A percentile compares a stretch with the other conserved stretches of the same genome.
Conservation (phyloP, 345 rosid species). For the Fremontodendron californicum region DNA sequence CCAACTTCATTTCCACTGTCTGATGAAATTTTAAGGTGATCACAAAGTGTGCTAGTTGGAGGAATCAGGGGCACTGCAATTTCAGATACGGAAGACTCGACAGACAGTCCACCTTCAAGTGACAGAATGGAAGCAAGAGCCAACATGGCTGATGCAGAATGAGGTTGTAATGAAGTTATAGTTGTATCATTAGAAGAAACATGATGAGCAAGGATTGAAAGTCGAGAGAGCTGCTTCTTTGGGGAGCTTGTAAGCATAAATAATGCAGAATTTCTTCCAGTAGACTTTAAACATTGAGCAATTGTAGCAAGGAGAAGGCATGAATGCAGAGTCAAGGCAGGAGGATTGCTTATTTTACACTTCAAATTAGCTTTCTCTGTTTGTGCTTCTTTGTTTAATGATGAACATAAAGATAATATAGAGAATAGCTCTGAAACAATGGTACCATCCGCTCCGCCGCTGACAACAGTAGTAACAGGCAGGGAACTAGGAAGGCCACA, state of each 20-base stretch:
- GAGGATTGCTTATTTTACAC: conserved; percentile 55
- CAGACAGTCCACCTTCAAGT: conserved; percentile 77
- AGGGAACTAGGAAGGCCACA: conserved; percentile 92
- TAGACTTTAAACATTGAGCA: conserved; percentile 82
- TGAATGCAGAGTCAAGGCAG: conserved; percentile 51
- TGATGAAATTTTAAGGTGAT: conserved; percentile 55
- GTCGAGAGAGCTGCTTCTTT: conserved; percentile 77
- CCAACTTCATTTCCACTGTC: conserved; percentile 36
- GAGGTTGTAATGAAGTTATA: conserved; percentile 52
- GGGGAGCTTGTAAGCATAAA: conserved; percentile 86
- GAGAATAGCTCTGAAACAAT: conserved; percentile 77
- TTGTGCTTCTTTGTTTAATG: conserved; percentile 53
- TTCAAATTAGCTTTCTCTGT: conserved; percentile 46
- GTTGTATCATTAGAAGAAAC: conserved; percentile 63
- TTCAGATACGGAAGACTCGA: conserved; percentile 69
- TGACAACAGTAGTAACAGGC: conserved; percentile 71
- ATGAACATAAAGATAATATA: conserved; percentile 53
- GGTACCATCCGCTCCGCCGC: conserved; percentile 97
- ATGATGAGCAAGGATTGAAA: conserved; percentile 66
- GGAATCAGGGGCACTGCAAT: conserved; percentile 87
- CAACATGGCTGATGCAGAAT: conserved; percentile 86
- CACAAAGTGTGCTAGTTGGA: conserved; percentile 70
- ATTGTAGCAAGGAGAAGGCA: conserved; percentile 68
- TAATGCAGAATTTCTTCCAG: conserved; percentile 79
- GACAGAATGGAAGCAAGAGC: conserved; percentile 88